Evolutionary conservation across 768 basidiomycete genomes (phyloP).

Genomic region (Sistotremastrum suecicum): DNA sequence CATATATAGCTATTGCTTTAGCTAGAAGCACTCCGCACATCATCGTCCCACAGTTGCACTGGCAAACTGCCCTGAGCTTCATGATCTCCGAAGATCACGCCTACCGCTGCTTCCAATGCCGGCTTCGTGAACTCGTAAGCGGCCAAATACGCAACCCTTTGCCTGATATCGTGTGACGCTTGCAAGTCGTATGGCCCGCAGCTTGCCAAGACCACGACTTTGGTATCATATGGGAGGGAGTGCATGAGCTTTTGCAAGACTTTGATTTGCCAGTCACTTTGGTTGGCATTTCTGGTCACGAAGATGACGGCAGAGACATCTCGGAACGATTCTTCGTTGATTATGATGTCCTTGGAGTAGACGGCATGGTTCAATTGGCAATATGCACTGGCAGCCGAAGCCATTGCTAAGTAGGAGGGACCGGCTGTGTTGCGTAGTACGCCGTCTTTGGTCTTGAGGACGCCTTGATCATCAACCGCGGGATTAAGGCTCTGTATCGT

Average conservation of each 20-base stretch:
- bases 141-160: conserved; percentile 22
- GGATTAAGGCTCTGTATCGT: conserved; percentile 40
- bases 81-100: conserved; percentile 28
- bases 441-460: conserved; percentile 27
- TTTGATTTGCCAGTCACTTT: conserved; percentile 36
- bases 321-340: conserved; percentile 4
- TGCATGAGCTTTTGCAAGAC: conserved; percentile 20
- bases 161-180: neutral
- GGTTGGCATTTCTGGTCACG: conserved; percentile 42
- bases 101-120: conserved; percentile 32
- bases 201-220: conserved; percentile 39
- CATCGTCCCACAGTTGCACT: conserved; percentile 8
- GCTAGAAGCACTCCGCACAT: too few relatives aligned
- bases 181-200: conserved; percentile 56
- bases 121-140: conserved; percentile 46
- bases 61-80: conserved; percentile 15
- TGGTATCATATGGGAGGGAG: conserved; percentile 5
- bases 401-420: conserved; percentile 38
- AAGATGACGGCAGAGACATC: conserved; percentile 26
- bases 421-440: conserved; percentile 42
- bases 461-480: conserved; percentile 41
- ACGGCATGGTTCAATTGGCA: conserved; percentile 29
- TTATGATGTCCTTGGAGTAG: conserved; percentile 18
- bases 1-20: too few relatives aligned
- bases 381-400: conserved; percentile 17